Evolutionary conservation across 2,329 filamentous ascomycete genomes (phyloP), one percentile per base, ranked within the genome.

Genomic region (Zelopaecilomyces penicillatus): DNA sequence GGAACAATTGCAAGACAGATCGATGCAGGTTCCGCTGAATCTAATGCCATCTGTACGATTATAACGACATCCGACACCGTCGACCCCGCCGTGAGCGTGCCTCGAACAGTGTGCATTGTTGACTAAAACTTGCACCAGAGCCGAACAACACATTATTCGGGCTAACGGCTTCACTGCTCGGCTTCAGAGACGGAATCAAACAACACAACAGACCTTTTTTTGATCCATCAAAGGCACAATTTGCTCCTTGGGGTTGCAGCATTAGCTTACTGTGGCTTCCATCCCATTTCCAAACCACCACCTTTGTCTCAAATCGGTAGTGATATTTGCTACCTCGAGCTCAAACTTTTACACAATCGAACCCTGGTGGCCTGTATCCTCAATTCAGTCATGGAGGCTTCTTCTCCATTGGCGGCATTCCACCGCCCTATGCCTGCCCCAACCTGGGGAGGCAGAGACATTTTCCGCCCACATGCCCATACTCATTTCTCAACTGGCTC

Each of bases 401-500:
- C 91, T 37, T 97, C 93, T 57, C 93, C 93, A 39, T 71, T 97
- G 62, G 91, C 91, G 65, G 89, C 91, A 46, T 86, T 97, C 83
- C 88, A 89, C 71, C 87, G 74, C 78, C 67, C 69, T 76, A 66
- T 71, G 79, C 68, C 69, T 70, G 51, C 65, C 31, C 81, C 55
- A 65, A 74, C 58, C 80, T 90, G 78, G 82, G 70, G 61, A 53
- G 63, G 52, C 47, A 66, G 61, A 50, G 75, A 79, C 53, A 62
- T 79, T 53, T 79, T 78, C 58, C 70, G 69, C 41, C 64, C 72
- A 29, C 70, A 71, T 52, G 57, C 70, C 44, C 69, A 71, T 50
- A 57, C 68, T 44, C 71, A 72, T 48, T 65, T 66, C 65, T 73
- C 66, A 61, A 75, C 63, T 62, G 71, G 66, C 44, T 68, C 72